Base-by-base conservation (phyloP, 108 stramenopile genomes). In the Cylindrotheca fusiformis region DNA sequence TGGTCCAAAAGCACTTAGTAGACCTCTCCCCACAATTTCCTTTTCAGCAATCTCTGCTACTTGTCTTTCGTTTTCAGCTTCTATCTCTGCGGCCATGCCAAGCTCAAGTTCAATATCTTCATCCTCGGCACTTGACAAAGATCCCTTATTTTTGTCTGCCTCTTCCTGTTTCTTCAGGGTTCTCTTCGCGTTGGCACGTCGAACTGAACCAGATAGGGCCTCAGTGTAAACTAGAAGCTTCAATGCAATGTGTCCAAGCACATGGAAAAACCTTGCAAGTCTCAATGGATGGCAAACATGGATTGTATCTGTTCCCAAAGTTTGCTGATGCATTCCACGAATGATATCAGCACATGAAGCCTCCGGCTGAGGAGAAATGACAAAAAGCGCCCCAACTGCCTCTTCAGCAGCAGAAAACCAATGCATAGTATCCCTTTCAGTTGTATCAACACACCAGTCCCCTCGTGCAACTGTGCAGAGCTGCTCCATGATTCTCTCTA, bases 191-290 rank as follows among this genome's bases (percentile, higher is more conserved):
- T 80, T 90, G 0, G 83, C 88, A 58, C 86, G 83, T 21, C 88
- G 83, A 52, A 95, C 86, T 54, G 80, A 67, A 18, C 87, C 79
- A 29, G 84, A 91, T 5, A 96, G 28, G 20, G 69, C 72, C 58
- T 99, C 98, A 6, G 95, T 91, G 67, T 97, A 94, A 8, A 97
- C 93, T 4, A 97, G 85, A 1, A 95, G 79, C 68, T 90, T 89
- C 46, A 99, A 73, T 22, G 98, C 91, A 55, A 95, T 84, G 52
- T 99, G 95, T 2, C 98, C 98, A 10, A 96, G 68, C 50, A 97
- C 87, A 78, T 97, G 97, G 64, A 96, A 94, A 73, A 99, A 96
- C 41, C 95, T 72, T 5, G 95, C 87, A 30, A 99, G 87, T 44
- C 83, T 75, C 29, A 87, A 58, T 30, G 90, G 76, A 63, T 86